Percentiles rank a stretch among this genome's conserved stretches.
These are phyloP conservation scores for Diospyros lotus DNA, from an alignment of 148 eudicot species.

Conservation along the genomic window DNA sequence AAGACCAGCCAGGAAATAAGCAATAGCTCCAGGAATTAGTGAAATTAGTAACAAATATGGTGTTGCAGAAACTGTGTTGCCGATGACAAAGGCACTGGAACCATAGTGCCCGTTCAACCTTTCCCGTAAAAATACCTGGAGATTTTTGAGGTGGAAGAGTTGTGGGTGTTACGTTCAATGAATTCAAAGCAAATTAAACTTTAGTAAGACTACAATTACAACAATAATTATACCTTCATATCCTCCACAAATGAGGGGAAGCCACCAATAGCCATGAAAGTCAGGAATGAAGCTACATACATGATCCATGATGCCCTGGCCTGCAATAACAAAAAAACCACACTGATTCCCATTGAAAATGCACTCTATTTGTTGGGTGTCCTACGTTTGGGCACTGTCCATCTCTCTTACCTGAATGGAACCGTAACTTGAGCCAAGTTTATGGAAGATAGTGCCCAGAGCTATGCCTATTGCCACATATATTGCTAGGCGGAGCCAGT, in stretches of 20 bases:
- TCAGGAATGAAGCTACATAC: conserved; percentile 50
- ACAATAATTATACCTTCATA: conserved; percentile 34
- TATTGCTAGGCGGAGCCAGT: conserved; percentile 53
- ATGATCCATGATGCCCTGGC: conserved; percentile 48
- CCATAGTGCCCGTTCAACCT: conserved; percentile 58
- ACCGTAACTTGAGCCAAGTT: conserved; percentile 42
- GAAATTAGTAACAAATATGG: conserved; percentile 41
- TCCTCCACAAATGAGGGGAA: conserved; percentile 63
- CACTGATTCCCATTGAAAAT: no score
- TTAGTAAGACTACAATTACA: no score
- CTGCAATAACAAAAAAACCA: conserved; percentile 3
- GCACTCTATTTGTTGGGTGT: no score
- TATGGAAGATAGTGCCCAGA: conserved; percentile 42
- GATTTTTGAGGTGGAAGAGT: not conserved
- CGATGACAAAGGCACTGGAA: conserved; percentile 32
- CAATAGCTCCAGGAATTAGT: conserved; percentile 41
- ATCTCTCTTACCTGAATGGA: conserved; percentile 40
- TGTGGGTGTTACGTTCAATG: not conserved
- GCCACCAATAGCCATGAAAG: conserved; percentile 67
- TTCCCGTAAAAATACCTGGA: conserved; percentile 42
- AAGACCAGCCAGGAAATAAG: conserved; percentile 43
- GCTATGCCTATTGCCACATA: conserved; percentile 46
- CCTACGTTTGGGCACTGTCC: not conserved
- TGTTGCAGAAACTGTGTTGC: conserved; percentile 44
- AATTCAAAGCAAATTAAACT: no score